A percentile compares a stretch with the other conserved stretches of the same genome.
Conservation (phyloP, 139 green algal species). For the Micromonas commoda region DNA sequence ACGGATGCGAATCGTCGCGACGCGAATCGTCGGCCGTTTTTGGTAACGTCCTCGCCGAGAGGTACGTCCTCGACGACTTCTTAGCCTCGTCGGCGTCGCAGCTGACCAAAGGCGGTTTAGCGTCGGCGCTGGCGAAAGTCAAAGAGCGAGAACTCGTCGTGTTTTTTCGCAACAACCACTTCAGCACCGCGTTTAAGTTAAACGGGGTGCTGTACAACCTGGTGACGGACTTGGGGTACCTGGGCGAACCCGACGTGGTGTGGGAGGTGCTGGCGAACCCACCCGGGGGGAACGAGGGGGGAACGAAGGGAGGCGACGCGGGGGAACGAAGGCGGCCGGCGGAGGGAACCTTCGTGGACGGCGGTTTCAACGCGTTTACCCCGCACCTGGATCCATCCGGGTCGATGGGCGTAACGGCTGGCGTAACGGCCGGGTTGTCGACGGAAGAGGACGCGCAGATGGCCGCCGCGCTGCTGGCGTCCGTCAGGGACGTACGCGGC, state of each 20-base stretch:
- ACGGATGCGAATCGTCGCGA: too few species aligned
- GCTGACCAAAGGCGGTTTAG: slow-evolving; percentile 72
- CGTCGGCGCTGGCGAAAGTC: slow-evolving; percentile 45
- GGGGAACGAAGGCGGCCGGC: background rate
- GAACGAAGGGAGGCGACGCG: background rate
- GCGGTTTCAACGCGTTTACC: slow-evolving; percentile 60
- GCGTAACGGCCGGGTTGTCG: too few species aligned
- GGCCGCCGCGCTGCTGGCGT: slow-evolving; percentile 31
- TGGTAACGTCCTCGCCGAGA: too few species aligned
- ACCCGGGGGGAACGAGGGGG: background rate
- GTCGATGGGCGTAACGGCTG: too few species aligned
- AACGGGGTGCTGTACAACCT: slow-evolving; percentile 71
- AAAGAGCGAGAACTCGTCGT: slow-evolving; percentile 69
- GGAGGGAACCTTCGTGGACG: slow-evolving; percentile 42
- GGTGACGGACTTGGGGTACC: slow-evolving; percentile 82
- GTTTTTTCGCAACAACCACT: slow-evolving; percentile 92
- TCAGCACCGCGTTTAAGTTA: slow-evolving; percentile 74
- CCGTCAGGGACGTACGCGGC: background rate
- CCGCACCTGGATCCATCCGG: slow-evolving; percentile 42
- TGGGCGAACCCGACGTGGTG: slow-evolving; percentile 63
- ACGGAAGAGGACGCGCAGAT: slow-evolving; percentile 25
- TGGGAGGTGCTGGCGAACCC: slow-evolving; percentile 76
- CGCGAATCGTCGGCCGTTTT: too few species aligned
- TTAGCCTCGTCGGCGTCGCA: slow-evolving; percentile 69
- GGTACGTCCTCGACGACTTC: slow-evolving; percentile 50